These are phyloP conservation scores for Neopestalotiopsis sp. DNA, from an alignment of 2,329 filamentous ascomycete species.

Conservation along the genomic window DNA sequence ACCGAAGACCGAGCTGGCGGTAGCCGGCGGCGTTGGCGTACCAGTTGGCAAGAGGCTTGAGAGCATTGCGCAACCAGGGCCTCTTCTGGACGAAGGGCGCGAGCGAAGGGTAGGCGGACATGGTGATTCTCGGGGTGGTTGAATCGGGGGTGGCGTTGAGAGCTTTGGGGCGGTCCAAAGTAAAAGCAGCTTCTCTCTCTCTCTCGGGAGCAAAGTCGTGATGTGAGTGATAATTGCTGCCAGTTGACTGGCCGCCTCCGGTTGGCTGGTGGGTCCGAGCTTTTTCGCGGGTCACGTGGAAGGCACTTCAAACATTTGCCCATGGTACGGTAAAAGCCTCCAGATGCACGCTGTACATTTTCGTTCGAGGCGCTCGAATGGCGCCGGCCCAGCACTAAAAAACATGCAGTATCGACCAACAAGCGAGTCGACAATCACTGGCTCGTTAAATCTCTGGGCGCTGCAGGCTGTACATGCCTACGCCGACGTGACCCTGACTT, in stretches of 20 bases:
- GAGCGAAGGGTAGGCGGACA: conserved; percentile 75
- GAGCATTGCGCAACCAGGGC: conserved; percentile 80
- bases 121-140: conserved; percentile 38
- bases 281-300: conserved; percentile 15
- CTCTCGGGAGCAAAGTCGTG: conserved; percentile 16
- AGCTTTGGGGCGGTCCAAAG: conserved; percentile 1
- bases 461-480: background rate
- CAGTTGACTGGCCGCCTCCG: conserved; percentile 12
- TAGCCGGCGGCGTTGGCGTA: conserved; percentile 90
- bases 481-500: background rate
- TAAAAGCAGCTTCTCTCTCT: background rate
- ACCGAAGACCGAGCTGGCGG: conserved; percentile 91
- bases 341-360: background rate
- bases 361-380: background rate
- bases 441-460: background rate
- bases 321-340: too few relatives aligned
- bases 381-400: background rate
- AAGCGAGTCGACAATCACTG: background rate
- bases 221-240: conserved; percentile 22
- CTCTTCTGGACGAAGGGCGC: conserved; percentile 80
- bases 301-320: background rate
- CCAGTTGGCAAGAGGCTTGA: conserved; percentile 86
- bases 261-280: conserved; percentile 3
- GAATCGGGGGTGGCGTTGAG: conserved; percentile 19
- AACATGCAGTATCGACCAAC: background rate